A percentile compares a stretch with the other conserved stretches of the same genome.
phyloP scores from a whole-genome alignment of 2,329 filamentous ascomycete genomes.

The Tolypocladium sp. region DNA sequence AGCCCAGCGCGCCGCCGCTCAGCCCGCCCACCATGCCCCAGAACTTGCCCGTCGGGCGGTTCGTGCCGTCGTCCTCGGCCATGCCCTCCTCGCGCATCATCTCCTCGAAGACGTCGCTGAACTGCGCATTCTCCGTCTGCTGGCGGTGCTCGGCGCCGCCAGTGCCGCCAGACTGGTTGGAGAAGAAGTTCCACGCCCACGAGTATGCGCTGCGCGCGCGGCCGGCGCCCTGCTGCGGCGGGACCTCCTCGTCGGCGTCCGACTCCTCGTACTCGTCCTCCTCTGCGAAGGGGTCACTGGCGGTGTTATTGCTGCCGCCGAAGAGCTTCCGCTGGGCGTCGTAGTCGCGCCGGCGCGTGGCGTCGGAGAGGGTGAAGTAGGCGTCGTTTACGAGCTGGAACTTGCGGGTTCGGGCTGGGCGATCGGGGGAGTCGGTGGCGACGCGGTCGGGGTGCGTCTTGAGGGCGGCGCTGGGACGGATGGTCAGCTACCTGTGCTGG shows the following conservation, averaged over 20 bases:
- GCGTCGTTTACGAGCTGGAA: slow-evolving; percentile 92
- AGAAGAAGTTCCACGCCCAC: slow-evolving; percentile 65
- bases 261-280: slow-evolving; percentile 29
- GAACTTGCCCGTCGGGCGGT: slow-evolving; percentile 59
- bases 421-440: slow-evolving; percentile 72
- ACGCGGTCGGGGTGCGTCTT: slow-evolving; percentile 94
- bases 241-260: slow-evolving; percentile 27
- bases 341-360: slow-evolving; percentile 70
- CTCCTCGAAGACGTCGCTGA: slow-evolving; percentile 80
- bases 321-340: slow-evolving; percentile 51
- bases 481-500: not conserved
- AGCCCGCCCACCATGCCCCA: slow-evolving; percentile 81
- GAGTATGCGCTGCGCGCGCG: slow-evolving; percentile 49
- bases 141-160: slow-evolving; percentile 21
- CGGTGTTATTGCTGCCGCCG: slow-evolving; percentile 5
- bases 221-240: slow-evolving; percentile 28
- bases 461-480: slow-evolving; percentile 58
- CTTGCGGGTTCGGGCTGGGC: slow-evolving; percentile 68
- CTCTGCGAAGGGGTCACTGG: slow-evolving; percentile 35
- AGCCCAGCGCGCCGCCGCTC: slow-evolving; percentile 83
- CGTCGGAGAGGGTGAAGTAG: slow-evolving; percentile 84
- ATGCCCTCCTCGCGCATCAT: slow-evolving; percentile 83
- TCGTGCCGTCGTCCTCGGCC: slow-evolving; percentile 57
- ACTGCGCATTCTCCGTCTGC: slow-evolving; percentile 66
- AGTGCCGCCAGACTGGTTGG: slow-evolving; percentile 14